These are phyloP conservation scores for Paramecium sonneborni DNA, from an alignment of 73 alveolate species.

Conservation along the genomic window DNA sequence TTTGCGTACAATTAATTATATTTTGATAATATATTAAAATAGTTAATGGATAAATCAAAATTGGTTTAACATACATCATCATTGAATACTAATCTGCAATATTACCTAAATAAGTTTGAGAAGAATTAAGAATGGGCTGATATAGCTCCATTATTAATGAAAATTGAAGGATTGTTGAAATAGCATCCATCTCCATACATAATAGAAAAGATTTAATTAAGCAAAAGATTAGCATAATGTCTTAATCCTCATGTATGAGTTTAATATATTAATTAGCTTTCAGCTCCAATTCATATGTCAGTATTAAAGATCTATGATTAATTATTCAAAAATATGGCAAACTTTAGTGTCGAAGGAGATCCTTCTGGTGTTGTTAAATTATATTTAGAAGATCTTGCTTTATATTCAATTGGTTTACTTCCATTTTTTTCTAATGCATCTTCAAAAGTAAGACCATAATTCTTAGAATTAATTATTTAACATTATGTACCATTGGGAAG, in stretches of 20 bases:
- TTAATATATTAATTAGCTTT: neutral
- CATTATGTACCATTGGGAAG: slow-evolving; percentile 65
- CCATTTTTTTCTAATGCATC: slow-evolving; percentile 68
- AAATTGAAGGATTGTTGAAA: slow-evolving; percentile 58
- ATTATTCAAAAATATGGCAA: slow-evolving; percentile 57
- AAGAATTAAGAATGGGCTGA: no score
- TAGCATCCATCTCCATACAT: slow-evolving; percentile 65
- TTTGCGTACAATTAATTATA: neutral
- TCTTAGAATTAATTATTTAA: slow-evolving; percentile 40
- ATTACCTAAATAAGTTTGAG: neutral
- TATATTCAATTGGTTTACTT: slow-evolving; percentile 61
- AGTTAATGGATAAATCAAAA: neutral
- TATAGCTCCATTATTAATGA: slow-evolving; percentile 56
- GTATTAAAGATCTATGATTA: slow-evolving; percentile 56
- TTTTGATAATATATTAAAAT: neutral
- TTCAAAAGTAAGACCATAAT: slow-evolving; percentile 52
- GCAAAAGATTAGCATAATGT: slow-evolving; percentile 67
- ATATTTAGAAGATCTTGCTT: slow-evolving; percentile 54
- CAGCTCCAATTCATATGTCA: slow-evolving; percentile 54
- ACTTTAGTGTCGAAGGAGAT: slow-evolving; percentile 26
- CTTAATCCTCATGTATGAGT: slow-evolving; percentile 58
- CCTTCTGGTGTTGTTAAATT: slow-evolving; percentile 37
- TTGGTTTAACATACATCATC: neutral
- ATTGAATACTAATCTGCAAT: neutral
- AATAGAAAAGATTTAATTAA: slow-evolving; percentile 51